Evolutionary conservation across 1,284 basidiomycete species (phyloP), one percentile per base, ranked within the genome.

Genomic region (Golubevia sp.): DNA sequence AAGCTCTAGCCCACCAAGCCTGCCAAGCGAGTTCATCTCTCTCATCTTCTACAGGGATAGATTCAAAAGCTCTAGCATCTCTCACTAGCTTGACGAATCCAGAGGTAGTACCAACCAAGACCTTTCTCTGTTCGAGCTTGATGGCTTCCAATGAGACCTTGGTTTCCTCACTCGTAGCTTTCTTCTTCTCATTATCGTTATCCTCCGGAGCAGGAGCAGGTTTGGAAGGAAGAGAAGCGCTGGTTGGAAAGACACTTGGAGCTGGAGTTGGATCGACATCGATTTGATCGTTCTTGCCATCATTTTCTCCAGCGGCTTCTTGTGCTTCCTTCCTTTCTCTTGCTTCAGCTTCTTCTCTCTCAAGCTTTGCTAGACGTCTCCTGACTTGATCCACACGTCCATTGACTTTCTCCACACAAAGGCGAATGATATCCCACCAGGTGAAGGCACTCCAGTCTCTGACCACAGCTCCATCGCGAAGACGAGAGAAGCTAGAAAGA

Each of bases 381-480:
- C 64, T 59, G 6, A 83, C 65, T 58, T 83, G 81, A 58, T 73
- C 74, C 15, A 83, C 81, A 2, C 81, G 70, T 1, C 79, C 81
- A 20, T 80, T 73, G 4, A 82, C 75, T 58, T 83, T 83, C 18
- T 83, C 76, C n/a, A 82, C 57, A 15, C 79, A 80, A 18, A 81
- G 58, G 5, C 66, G 56, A 21, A 82, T 49, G 38, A 83, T 34
- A 15, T 62, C 61, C 76, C 74, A 82, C 68, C 71, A 76, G 30
- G 73, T 68, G 55, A 77, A 77, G 2, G 68, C 67, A 52, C 60
- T 64, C 81, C 81, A 83, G 49, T 75, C 76, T 20, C 78, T 8
- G 27, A 15, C 51, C 13, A 71, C 18, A 48, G 27, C 27, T 26
- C 30, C 18, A 26, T 61, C 0, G 3, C 55, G 0, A 2, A 8